A percentile compares a stretch with the other conserved stretches of the same genome.
These are phyloP conservation scores for Diaporthe longicolla DNA, from an alignment of 2,329 filamentous ascomycete genomes.

Conservation along the genomic window DNA sequence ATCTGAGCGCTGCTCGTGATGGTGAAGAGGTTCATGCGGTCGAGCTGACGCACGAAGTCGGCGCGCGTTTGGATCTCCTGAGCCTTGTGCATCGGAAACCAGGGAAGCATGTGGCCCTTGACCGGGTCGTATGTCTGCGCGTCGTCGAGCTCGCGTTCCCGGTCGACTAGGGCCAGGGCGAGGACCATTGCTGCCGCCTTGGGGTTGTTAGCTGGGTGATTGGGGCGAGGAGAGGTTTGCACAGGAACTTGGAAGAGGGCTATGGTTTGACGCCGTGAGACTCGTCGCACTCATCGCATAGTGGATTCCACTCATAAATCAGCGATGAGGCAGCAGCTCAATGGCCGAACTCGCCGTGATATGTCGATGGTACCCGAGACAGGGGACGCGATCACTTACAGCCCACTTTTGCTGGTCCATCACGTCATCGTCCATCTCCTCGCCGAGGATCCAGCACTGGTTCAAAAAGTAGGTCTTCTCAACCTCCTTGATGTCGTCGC, in stretches of 20 bases:
- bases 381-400: constrained; percentile 63
- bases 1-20: constrained; percentile 91
- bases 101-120: constrained; percentile 81
- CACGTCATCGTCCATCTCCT: constrained; percentile 78
- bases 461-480: constrained; percentile 85
- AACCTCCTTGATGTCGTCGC: constrained; percentile 73
- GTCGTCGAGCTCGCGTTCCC: constrained; percentile 75
- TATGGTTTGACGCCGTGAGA: no score
- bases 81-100: constrained; percentile 84
- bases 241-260: no score
- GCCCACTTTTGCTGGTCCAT: constrained; percentile 90
- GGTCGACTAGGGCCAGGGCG: constrained; percentile 90
- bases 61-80: constrained; percentile 95
- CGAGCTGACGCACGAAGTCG: constrained; percentile 93
- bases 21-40: constrained; percentile 94
- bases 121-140: constrained; percentile 75
- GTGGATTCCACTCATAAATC: no score
- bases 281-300: no score
- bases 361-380: background rate
- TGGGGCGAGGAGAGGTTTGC: background rate
- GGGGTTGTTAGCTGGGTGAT: constrained; percentile 11
- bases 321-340: background rate
- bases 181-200: constrained; percentile 93
- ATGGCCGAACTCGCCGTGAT: background rate
- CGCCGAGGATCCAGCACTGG: constrained; percentile 81